Evolutionary conservation across 306 rosid genomes (phyloP).

Genomic region (Rosa rugosa): DNA sequence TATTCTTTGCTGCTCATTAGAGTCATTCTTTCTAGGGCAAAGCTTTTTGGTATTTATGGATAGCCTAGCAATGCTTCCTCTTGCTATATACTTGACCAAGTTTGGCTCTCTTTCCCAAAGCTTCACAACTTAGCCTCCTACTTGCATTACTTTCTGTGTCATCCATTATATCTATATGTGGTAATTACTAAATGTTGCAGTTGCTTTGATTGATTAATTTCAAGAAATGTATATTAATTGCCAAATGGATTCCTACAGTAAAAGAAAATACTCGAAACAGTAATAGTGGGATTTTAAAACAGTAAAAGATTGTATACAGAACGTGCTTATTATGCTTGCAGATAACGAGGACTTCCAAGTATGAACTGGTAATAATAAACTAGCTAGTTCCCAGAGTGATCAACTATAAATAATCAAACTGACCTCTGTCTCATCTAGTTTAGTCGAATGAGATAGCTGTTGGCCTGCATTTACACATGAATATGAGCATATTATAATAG

Average conservation of each 20-base stretch:
- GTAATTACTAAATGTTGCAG: not conserved
- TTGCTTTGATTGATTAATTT: not conserved
- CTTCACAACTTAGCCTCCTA: not conserved
- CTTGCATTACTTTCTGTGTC: not conserved
- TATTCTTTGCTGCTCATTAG: slow-evolving; percentile 21
- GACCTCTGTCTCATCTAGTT: slow-evolving; percentile 9
- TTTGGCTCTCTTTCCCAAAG: slow-evolving; percentile 6
- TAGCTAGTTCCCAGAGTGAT: not conserved
- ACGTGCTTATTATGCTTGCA: not conserved
- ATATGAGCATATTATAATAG: not conserved
- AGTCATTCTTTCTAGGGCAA: slow-evolving; percentile 10
- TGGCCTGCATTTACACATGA: not conserved
- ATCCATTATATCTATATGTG: not conserved
- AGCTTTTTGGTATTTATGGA: not conserved
- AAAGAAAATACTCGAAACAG: not conserved
- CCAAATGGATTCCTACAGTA: not conserved
- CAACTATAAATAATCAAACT: not conserved
- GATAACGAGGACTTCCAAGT: not conserved
- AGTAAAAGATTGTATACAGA: not conserved
- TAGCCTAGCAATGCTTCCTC: not conserved
- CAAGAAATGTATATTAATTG: not conserved
- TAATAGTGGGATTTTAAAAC: not conserved
- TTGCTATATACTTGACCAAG: slow-evolving; percentile 14
- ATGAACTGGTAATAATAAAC: not conserved
- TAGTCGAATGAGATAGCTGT: not conserved